phyloP scores from a whole-genome alignment of 352 stramenopile genomes.

The Phytophthora pistaciae region DNA sequence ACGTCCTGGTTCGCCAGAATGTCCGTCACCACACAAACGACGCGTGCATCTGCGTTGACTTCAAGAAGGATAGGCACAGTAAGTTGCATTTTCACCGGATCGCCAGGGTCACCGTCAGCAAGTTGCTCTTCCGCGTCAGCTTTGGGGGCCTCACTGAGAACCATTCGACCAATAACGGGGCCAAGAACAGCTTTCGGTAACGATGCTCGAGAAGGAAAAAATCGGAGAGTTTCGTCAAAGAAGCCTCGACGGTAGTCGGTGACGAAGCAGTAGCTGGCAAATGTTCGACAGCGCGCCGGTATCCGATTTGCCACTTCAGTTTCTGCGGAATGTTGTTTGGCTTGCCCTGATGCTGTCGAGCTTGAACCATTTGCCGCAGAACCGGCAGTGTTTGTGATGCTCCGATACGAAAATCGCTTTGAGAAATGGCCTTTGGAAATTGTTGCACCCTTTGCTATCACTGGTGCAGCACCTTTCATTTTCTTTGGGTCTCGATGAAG shows the following conservation, averaged over 20 bases:
- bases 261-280: constrained; percentile 64
- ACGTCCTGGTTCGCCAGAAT: constrained; percentile 65
- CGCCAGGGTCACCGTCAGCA: constrained; percentile 14
- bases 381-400: constrained; percentile 24
- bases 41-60: constrained; percentile 53
- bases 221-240: constrained; percentile 60
- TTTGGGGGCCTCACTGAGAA: constrained; percentile 16
- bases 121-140: constrained; percentile 1
- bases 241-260: constrained; percentile 63
- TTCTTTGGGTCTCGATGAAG: constrained; percentile 32
- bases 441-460: constrained; percentile 6
- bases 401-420: constrained; percentile 77
- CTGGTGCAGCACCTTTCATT: constrained; percentile 12
- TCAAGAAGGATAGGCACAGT: constrained; percentile 73
- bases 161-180: constrained; percentile 66
- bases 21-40: constrained; percentile 73
- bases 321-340: background rate
- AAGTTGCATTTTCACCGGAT: constrained; percentile 23
- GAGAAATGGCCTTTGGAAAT: constrained; percentile 71
- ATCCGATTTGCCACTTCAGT: background rate
- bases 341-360: background rate
- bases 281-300: constrained; percentile 36
- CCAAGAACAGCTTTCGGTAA: constrained; percentile 56
- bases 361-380: background rate
- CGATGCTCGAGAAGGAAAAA: constrained; percentile 51